phyloP scores from a whole-genome alignment of 2,329 filamentous ascomycete species.

The Penicillium sumatraense region DNA sequence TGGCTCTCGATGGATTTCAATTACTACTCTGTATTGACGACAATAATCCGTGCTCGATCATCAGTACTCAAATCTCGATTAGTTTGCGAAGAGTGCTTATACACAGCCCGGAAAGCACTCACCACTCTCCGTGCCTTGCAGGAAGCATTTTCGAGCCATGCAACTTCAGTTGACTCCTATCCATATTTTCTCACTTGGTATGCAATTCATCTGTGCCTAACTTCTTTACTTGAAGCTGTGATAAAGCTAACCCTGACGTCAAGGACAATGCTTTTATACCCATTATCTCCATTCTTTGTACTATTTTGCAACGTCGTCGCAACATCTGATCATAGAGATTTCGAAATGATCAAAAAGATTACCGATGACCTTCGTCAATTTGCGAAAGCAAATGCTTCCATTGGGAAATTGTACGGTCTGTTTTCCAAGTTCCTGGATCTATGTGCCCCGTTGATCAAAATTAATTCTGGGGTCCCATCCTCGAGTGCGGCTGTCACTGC shows the following conservation, averaged over 20 bases:
- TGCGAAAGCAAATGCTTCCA: slow-evolving; percentile 24
- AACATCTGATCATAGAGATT: slow-evolving; percentile 26
- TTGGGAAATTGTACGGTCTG: slow-evolving; percentile 25
- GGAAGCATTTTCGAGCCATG: slow-evolving; percentile 17
- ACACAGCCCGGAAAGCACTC: slow-evolving; percentile 23
- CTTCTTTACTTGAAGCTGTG: neutral
- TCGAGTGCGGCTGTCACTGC: neutral
- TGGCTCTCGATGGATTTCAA: slow-evolving; percentile 31
- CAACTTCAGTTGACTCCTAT: slow-evolving; percentile 22
- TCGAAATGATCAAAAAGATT: slow-evolving; percentile 28
- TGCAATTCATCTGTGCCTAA: neutral
- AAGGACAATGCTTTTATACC: slow-evolving; percentile 30
- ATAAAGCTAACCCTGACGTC: neutral
- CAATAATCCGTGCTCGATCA: slow-evolving; percentile 28
- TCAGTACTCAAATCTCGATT: slow-evolving; percentile 29
- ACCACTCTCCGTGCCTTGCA: slow-evolving; percentile 24
- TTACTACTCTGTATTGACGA: slow-evolving; percentile 27
- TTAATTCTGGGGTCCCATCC: neutral
- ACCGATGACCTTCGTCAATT: slow-evolving; percentile 28
- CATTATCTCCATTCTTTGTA: slow-evolving; percentile 26
- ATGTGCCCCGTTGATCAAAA: slow-evolving; percentile 24
- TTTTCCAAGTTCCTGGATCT: slow-evolving; percentile 29
- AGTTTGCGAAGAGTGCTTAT: slow-evolving; percentile 29
- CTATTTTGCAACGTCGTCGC: slow-evolving; percentile 30
- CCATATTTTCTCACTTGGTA: slow-evolving; percentile 30